Evolutionary conservation across 108 stramenopile species (phyloP).

Genomic region (Skeletonema tropicum): DNA sequence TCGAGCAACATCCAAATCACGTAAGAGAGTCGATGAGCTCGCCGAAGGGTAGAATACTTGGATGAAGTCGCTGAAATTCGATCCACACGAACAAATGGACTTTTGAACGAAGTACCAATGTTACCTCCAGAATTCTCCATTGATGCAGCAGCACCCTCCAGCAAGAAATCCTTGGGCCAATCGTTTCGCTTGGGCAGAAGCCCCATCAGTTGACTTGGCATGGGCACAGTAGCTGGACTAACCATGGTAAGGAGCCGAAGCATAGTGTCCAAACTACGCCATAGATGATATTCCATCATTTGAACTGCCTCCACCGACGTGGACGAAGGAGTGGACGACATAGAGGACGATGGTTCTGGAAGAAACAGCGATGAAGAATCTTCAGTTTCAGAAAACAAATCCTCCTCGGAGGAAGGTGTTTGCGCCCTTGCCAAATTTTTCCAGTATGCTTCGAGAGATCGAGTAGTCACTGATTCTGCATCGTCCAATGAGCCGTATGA

Average conservation of each 20-base stretch:
- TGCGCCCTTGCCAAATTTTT: conserved; percentile 8
- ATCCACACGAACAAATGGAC: conserved; percentile 36
- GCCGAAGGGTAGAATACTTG: conserved; percentile 27
- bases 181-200: conserved; percentile 38
- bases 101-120: conserved; percentile 27
- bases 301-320: conserved; percentile 16
- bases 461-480: conserved; percentile 17
- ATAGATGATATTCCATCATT: conserved; percentile 40
- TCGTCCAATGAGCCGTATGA: conserved; percentile 14
- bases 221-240: conserved; percentile 17
- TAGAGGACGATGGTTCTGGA: conserved; percentile 15
- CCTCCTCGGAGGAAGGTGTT: conserved; percentile 9
- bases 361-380: conserved; percentile 2
- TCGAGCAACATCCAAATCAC: conserved; percentile 40
- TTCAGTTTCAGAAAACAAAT: conserved; percentile 2
- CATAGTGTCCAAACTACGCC: conserved; percentile 34
- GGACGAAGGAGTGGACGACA: conserved; percentile 1
- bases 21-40: conserved; percentile 30
- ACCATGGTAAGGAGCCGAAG: conserved; percentile 36
- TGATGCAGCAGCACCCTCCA: conserved; percentile 34
- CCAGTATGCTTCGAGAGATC: conserved; percentile 31
- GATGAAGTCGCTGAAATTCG: conserved; percentile 7
- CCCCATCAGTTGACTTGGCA: conserved; percentile 42
- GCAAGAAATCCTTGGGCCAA: conserved; percentile 38
- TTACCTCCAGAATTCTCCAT: conserved; percentile 2